Evolutionary conservation across 2,329 filamentous ascomycete species (phyloP).

Genomic region (Thyridium curvatum): DNA sequence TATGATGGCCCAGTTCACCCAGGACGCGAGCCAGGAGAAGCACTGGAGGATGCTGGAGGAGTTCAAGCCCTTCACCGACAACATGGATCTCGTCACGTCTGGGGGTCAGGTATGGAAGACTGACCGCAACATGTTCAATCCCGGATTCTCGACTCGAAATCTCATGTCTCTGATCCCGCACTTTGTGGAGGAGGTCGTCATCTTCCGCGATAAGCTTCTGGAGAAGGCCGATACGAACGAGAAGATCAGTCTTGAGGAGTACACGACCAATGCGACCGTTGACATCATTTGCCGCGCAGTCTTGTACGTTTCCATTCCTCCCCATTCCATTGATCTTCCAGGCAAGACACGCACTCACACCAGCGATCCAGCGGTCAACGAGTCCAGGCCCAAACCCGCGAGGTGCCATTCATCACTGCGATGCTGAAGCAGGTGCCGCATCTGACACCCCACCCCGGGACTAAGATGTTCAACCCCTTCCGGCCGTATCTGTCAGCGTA

Average conservation of each 20-base stretch:
- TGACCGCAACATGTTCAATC: slow-evolving; percentile 27
- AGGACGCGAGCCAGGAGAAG: slow-evolving; percentile 26
- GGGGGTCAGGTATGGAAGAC: slow-evolving; percentile 32
- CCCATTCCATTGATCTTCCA: too few relatives aligned
- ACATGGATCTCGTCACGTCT: slow-evolving; percentile 23
- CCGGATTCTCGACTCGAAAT: slow-evolving; percentile 28
- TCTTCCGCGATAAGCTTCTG: slow-evolving; percentile 15
- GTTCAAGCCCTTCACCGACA: slow-evolving; percentile 21
- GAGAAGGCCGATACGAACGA: slow-evolving; percentile 13
- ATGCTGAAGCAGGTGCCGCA: too few relatives aligned
- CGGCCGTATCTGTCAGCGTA: too few relatives aligned
- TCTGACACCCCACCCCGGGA: too few relatives aligned
- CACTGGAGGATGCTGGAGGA: slow-evolving; percentile 15
- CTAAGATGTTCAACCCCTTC: too few relatives aligned
- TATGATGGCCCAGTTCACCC: slow-evolving; percentile 29
- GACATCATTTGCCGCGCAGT: slow-evolving; percentile 21
- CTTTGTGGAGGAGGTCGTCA: slow-evolving; percentile 22
- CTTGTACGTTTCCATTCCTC: slow-evolving; percentile 21
- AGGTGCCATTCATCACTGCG: too few relatives aligned
- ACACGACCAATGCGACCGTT: slow-evolving; percentile 14
- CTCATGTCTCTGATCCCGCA: slow-evolving; percentile 24
- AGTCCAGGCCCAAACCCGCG: too few relatives aligned
- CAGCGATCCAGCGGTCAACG: too few relatives aligned
- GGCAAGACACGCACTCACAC: too few relatives aligned
- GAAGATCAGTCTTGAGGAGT: slow-evolving; percentile 17